Evolutionary conservation across 306 rosid genomes (phyloP), one percentile per base, ranked within the genome.

Genomic region (Datisca glomerata): DNA sequence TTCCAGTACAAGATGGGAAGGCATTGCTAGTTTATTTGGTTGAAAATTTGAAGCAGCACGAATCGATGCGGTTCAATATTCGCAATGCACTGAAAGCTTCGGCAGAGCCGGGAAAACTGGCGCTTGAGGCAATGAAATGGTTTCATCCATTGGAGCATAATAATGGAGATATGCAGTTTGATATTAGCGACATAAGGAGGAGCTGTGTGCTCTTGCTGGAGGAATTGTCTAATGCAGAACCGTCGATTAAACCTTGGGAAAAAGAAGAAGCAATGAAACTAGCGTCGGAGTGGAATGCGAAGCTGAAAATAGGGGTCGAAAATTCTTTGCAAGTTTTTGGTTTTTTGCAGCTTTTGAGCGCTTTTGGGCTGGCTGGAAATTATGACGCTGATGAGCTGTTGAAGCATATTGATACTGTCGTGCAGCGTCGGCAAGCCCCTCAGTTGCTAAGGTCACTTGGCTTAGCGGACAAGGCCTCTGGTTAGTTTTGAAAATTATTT

Each of bases 401-500:
- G 25, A 41, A 43, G 15, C 29, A 64, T 8, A 4, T 64, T 41
- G 38, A 24, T 2, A 20, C 35, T 18, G 44, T 60, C 10, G 38
- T 41, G 24, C 60, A 44, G 12, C 51, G 61, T 7, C 59, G 39
- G 34, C 52, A 35, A 24, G 64, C 76, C 22, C 60, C 60, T 0
- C 60, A 64, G 36, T 45, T 59, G 57, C 59, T 70, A 19, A 52
- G 29, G 67, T 47, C 57, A 18, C 56, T 70, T 35, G 76, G 76
- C 40, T 64, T 59, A 2, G 38, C 53, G 8, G 49, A 59, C 43
- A 65, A 43, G 23, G 68, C 60, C 21, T 15, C 60, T 1, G 71
- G 76, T 70, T 53, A 59, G 76, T 49, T 53, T 51, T 21, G 19
- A 14, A 15, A 1, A 4, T 5, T 29, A 8, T 13, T 7, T 17